Base-by-base conservation (phyloP, 371 early-diverging fungal species). In the Circinella minor region DNA sequence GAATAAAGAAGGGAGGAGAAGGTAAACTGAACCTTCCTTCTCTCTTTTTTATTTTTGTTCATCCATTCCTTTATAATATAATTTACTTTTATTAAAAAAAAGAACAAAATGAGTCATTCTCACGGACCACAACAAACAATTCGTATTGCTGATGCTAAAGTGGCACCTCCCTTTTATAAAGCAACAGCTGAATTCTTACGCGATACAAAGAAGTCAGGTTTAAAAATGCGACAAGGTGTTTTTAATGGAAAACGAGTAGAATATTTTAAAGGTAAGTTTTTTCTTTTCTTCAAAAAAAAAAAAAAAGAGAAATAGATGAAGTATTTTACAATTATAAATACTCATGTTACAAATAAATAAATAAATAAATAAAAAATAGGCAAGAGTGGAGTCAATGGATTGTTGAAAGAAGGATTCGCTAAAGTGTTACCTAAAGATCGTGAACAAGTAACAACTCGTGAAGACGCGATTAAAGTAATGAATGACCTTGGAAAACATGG, bases 201-300 rank as follows among this genome's bases (percentile, higher is more conserved):
- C 48, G 77, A 85, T 66, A 74, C 65, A 59, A 80, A 88, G 54
- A 82, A 85, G 55, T 93, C 94, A 1, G 90, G 92, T 27, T 75
- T 97, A 61, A 92, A 91, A 74, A 81, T 90, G 54, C 86, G 95
- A 72, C 90, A 93, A 74, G 98, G 98, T 67, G 89, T 95, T 48
- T 84, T 98, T 46, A 93, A 95, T 73, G 99, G 97, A 37, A 89
- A 91, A 51, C 85, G 98, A 60, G 94, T 97, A 8, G 92, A 94
- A 47, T 98, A 92, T 81, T 97, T 97, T 76, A 95, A 96, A 81
- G 97, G 95, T 90, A 82, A 71, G 51, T 49, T 49, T n/a, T 8
- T n/a, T 49, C 8, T n/a, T 34, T 9, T 49, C 15, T n/a, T n/a
- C n/a, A n/a, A n/a, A n/a, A n/a, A n/a, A 36, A 55, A 69, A 62